Base-by-base conservation (phyloP, 1,284 basidiomycete species). In the Chiua sp. region DNA sequence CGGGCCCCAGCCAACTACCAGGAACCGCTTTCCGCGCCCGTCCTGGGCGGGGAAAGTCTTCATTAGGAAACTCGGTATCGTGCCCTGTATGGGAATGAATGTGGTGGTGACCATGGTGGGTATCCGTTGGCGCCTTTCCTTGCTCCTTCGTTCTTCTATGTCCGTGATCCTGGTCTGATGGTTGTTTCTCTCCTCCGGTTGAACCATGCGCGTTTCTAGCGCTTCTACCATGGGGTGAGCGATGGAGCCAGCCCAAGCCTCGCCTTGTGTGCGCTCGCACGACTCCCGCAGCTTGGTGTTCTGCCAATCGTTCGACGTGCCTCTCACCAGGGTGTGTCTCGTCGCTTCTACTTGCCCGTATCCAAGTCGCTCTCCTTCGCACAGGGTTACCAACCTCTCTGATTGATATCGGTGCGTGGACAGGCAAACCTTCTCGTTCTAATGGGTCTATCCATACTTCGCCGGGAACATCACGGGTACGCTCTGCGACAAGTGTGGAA, bases 371-470 rank as follows among this genome's bases (percentile, higher is more conserved):
- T 57, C 68, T 60, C 32, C 65, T 64, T 56, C 66, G 55, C 5
- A 65, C 50, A n/a, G 48, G 3, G 20, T 22, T 55, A 0, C 57
- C 46, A 7, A 8, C 15, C 4, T 59, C 51, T 28, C 26, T 44
- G 33, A n/a, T 39, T 48, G 59, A 50, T 33, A 57, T 59, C 4
- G 62, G 63, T 26, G 60, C 47, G 4, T 64, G 59, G 1, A 68
- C 22, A 0, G 81, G 81, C 32, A 83, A 64, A 1, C 82, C 82
- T 23, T 75, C 79, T 48, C 69, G 74, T 61, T 83, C 82, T 18
- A 71, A 55, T 2, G 76, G 75, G 51, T 78, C 76, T 56, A 83
- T 82, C 59, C 75, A 79, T 47, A 72, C 75, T 56, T 76, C 74
- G 35, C 76, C 79, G 0, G 80, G 80, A 13, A 80, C 72, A 22